phyloP scores from a whole-genome alignment of 2,329 filamentous ascomycete species.

The Saccharata proteae region DNA sequence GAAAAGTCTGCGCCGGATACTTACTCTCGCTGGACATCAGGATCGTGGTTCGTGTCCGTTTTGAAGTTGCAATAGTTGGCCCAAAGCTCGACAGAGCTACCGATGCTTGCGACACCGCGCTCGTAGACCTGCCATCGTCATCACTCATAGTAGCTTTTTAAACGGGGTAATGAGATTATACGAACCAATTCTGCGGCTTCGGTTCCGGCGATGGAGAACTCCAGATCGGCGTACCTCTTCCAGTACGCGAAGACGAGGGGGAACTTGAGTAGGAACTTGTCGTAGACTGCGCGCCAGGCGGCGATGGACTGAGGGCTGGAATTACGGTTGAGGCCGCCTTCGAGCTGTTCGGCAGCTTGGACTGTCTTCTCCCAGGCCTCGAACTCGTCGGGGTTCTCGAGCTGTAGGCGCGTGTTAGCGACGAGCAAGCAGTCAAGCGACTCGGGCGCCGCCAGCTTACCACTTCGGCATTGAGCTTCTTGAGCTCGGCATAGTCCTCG shows the following conservation, averaged over 20 bases:
- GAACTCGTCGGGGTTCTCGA: constrained; percentile 74
- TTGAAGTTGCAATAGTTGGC: constrained; percentile 97
- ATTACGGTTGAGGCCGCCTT: constrained; percentile 91
- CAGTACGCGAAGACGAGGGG: constrained; percentile 95
- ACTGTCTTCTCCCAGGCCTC: constrained; percentile 92
- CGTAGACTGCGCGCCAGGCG: constrained; percentile 75
- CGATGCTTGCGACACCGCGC: constrained; percentile 83
- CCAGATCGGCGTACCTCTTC: constrained; percentile 98
- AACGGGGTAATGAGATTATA: constrained; percentile 5
- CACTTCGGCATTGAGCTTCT: constrained; percentile 64
- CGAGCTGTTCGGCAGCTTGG: constrained; percentile 67
- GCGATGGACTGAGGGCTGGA: constrained; percentile 89
- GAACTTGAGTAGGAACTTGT: constrained; percentile 87
- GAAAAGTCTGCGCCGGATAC: constrained; percentile 40
- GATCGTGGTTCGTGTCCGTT: constrained; percentile 90
- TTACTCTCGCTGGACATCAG: constrained; percentile 99
- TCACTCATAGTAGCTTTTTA: constrained; percentile 5
- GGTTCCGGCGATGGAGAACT: constrained; percentile 92
- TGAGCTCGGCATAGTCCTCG: constrained; percentile 72
- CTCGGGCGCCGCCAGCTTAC: constrained; percentile 43
- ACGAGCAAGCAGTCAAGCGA: background rate
- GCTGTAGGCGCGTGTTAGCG: constrained; percentile 24
- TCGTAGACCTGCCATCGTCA: constrained; percentile 65
- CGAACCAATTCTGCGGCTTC: constrained; percentile 93
- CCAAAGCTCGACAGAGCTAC: constrained; percentile 92